Evolutionary conservation across 2,329 filamentous ascomycete species (phyloP), one percentile per base, ranked within the genome.

Genomic region (Lachnellula occidentalis): DNA sequence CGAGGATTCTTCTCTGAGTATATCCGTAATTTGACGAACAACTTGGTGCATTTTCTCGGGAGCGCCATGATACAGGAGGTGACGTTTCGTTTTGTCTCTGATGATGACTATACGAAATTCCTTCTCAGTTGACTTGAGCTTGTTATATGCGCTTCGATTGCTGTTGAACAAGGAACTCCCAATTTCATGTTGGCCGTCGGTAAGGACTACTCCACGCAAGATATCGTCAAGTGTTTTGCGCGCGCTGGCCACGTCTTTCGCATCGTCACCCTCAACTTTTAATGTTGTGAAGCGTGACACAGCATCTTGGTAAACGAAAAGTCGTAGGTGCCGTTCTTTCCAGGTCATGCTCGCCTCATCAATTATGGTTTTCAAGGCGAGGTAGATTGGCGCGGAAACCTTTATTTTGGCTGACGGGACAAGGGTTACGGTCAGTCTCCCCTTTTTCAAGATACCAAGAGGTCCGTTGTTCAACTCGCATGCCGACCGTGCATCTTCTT

Each of bases 101-200:
- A 53, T 54, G 43, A 67, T 58, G 31, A 62, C 54, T 27, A 61
- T 53, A 15, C 56, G 11, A 37, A 64, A 53, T 41, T 62, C 53
- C 45, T 53, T 56, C 57, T 60, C 61, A 27, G 65, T 59, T 43
- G 36, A 48, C 50, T 61, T 63, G 27, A 67, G 54, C 37, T 60
- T 61, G 53, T 50, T 54, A 51, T 57, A 61, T 42, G 55, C 54
- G 27, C 49, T 56, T 53, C 61, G 57, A 47, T 61, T 62, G 39
- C 47, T 57, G 50, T 51, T 56, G 36, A 64, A 50, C 45, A 55
- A 45, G 34, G 45, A 19, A 24, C 54, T 47, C 17, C 54, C 52
- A 45, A 56, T 31, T 31, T 31, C 27, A 9, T 9, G 7, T 31
- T 31, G 27, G 2, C 51, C 22, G 31, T 48, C 31, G 31, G 34